These are phyloP conservation scores for Prunus mira DNA, from an alignment of 306 rosid species.

Conservation along the genomic window DNA sequence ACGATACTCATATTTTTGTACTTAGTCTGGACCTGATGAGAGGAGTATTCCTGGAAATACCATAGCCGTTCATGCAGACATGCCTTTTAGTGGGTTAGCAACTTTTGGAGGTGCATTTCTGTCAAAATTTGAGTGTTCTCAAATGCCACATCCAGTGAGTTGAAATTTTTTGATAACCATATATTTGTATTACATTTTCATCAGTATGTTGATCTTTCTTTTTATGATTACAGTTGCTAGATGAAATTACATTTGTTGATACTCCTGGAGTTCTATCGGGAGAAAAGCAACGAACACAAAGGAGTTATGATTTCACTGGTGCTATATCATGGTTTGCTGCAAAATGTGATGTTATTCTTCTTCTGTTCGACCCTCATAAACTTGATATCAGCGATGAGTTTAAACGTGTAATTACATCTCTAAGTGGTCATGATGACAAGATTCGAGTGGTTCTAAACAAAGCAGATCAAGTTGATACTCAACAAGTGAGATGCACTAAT, in stretches of 20 bases:
- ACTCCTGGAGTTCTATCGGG: slow-evolving; percentile 98
- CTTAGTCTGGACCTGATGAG: slow-evolving; percentile 91
- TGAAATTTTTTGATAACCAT: not conserved
- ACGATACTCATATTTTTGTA: slow-evolving; percentile 15
- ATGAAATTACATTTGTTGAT: slow-evolving; percentile 82
- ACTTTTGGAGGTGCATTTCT: slow-evolving; percentile 86
- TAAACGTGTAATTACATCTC: slow-evolving; percentile 76
- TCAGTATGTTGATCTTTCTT: not conserved
- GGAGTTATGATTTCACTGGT: slow-evolving; percentile 95
- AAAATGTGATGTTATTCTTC: slow-evolving; percentile 92
- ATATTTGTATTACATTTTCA: not conserved
- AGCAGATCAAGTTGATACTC: slow-evolving; percentile 97
- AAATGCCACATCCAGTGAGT: slow-evolving; percentile 97
- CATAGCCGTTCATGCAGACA: slow-evolving; percentile 85
- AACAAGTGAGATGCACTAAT: slow-evolving; percentile 55
- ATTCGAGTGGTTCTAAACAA: slow-evolving; percentile 93
- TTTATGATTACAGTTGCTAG: slow-evolving; percentile 48
- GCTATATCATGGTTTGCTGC: slow-evolving; percentile 98
- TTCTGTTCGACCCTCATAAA: slow-evolving; percentile 87
- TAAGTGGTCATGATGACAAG: slow-evolving; percentile 90
- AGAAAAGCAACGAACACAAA: slow-evolving; percentile 93
- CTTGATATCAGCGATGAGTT: slow-evolving; percentile 95
- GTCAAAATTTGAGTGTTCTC: slow-evolving; percentile 89
- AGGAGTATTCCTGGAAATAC: slow-evolving; percentile 97
- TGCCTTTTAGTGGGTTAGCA: slow-evolving; percentile 86